Conservation (phyloP, 768 basidiomycete species). For the Crepidotus variabilis region DNA sequence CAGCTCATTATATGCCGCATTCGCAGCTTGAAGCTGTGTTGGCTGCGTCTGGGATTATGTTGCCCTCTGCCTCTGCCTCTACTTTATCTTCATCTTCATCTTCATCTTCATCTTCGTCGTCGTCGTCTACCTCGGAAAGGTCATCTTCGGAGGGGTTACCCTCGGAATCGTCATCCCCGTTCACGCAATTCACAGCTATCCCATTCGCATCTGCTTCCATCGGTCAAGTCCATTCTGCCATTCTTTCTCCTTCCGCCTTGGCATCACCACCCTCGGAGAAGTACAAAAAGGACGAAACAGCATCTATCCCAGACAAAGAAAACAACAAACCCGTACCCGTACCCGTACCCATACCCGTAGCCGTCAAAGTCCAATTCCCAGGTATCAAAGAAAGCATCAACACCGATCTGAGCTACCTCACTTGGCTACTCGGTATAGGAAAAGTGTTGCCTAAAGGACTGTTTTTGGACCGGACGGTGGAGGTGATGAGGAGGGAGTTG, state of each 20-base stretch:
- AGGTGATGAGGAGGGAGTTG: slow-evolving; percentile 84
- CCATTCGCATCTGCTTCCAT: slow-evolving; percentile 97
- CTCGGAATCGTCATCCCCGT: too few species aligned
- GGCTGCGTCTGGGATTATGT: not conserved
- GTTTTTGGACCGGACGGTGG: slow-evolving; percentile 84
- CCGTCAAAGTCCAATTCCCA: slow-evolving; percentile 94
- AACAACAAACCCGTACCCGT: too few species aligned
- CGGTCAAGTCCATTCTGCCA: slow-evolving; percentile 87
- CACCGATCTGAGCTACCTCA: slow-evolving; percentile 85
- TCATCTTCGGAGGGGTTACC: too few species aligned
- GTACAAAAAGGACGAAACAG: too few species aligned
- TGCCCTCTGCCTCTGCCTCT: too few species aligned
- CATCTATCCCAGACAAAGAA: too few species aligned
- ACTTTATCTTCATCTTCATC: too few species aligned
- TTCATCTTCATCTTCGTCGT: too few species aligned
- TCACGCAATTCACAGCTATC: slow-evolving; percentile 22
- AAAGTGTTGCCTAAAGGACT: slow-evolving; percentile 82
- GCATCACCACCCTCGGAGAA: slow-evolving; percentile 13
- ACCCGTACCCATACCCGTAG: slow-evolving; percentile 36
- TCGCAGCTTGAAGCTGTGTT: slow-evolving; percentile 88
- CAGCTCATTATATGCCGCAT: slow-evolving; percentile 98
- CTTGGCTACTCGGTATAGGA: slow-evolving; percentile 76
- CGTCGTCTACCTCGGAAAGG: too few species aligned
- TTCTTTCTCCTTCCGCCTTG: slow-evolving; percentile 47
- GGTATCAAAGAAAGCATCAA: slow-evolving; percentile 83